Evolutionary conservation across 2,329 filamentous ascomycete genomes (phyloP).

Genomic region (Didymella lethalis): DNA sequence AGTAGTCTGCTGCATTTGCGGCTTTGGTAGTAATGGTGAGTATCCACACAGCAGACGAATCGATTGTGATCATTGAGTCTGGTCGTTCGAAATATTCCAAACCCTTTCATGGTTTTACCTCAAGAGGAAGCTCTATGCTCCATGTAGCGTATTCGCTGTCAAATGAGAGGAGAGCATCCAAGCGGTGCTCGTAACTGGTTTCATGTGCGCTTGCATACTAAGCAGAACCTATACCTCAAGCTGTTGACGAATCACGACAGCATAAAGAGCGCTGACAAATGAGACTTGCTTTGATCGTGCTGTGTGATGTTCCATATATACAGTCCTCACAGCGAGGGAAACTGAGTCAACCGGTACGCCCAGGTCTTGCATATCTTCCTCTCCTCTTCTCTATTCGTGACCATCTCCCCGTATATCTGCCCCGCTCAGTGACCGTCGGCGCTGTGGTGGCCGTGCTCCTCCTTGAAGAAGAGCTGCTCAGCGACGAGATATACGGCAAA

Average conservation of each 20-base stretch:
- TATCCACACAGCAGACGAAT: not conserved
- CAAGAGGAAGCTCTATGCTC: not conserved
- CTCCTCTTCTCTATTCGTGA: conserved; percentile 12
- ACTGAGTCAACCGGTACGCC: conserved; percentile 45
- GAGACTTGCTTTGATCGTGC: conserved; percentile 23
- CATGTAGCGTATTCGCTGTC: not conserved
- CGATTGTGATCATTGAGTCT: not conserved
- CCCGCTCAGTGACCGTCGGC: conserved; percentile 37
- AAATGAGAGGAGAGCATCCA: not conserved
- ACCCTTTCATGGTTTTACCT: too few species aligned
- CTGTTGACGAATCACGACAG: conserved; percentile 10
- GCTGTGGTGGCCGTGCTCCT: conserved; percentile 56
- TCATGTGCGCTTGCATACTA: not conserved
- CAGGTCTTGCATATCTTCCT: conserved; percentile 29
- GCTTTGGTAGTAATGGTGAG: not conserved
- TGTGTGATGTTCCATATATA: conserved; percentile 48
- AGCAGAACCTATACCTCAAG: not conserved
- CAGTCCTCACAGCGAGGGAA: conserved; percentile 38
- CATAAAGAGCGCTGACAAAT: conserved; percentile 17
- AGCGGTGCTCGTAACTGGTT: not conserved
- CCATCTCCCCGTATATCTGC: not conserved
- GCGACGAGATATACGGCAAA: conserved; percentile 90
- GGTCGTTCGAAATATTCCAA: not conserved
- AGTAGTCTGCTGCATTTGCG: not conserved
- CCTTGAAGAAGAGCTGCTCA: conserved; percentile 85